A percentile compares a stretch with the other conserved stretches of the same genome.
Evolutionary conservation across 208 protist genomes (phyloP).

Genomic region (Acanthamoeba castellanii): DNA sequence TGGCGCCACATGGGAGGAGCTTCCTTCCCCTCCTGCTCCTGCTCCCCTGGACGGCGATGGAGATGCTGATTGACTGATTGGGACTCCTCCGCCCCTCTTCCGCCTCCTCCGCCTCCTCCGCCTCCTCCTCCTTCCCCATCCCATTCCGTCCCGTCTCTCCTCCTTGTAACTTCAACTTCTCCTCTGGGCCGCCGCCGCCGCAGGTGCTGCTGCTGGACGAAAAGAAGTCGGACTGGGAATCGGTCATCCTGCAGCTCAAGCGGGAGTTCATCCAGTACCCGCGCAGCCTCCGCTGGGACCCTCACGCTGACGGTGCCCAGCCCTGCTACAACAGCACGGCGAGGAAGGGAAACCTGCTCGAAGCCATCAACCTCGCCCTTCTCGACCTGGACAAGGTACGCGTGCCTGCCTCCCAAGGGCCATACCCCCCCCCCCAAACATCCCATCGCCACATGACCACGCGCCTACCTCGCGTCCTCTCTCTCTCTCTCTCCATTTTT

Average conservation of each 20-base stretch:
- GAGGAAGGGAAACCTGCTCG: constrained; percentile 87
- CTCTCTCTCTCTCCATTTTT: not conserved
- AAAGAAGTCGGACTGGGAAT: constrained; percentile 72
- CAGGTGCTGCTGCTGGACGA: constrained; percentile 67
- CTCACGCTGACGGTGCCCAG: not conserved
- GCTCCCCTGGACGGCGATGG: too few relatives aligned
- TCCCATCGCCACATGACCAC: too few relatives aligned
- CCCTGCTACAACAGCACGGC: constrained; percentile 80
- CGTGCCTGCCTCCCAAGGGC: not conserved
- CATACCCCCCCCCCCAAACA: too few relatives aligned
- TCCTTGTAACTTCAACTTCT: too few relatives aligned
- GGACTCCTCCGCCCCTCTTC: too few relatives aligned
- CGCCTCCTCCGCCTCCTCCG: too few relatives aligned
- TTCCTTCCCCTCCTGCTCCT: not conserved
- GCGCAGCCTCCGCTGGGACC: constrained; percentile 6
- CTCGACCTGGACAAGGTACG: constrained; percentile 86
- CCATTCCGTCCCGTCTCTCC: too few relatives aligned
- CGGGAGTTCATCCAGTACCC: constrained; percentile 72
- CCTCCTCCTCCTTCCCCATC: too few relatives aligned
- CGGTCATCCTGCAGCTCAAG: constrained; percentile 49
- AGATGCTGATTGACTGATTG: too few relatives aligned
- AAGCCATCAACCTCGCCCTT: constrained; percentile 88
- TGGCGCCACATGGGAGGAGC: not conserved
- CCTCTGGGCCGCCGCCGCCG: too few relatives aligned
- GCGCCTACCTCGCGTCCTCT: too few relatives aligned